Base-by-base conservation (phyloP, 306 rosid genomes). In the Casuarina equisetifolia region DNA sequence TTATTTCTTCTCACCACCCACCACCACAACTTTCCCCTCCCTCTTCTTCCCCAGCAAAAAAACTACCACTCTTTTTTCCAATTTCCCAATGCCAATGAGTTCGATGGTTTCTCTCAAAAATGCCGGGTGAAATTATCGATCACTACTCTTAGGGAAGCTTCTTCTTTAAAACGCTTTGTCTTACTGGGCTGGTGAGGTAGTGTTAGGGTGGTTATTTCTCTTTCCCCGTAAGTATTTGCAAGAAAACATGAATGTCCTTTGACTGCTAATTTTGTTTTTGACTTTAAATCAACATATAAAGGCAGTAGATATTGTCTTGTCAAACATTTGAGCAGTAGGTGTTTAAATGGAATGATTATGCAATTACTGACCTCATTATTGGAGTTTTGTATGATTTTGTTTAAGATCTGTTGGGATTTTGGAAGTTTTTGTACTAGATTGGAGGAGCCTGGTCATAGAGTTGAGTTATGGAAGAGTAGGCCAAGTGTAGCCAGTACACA, bases 81-180 rank as follows among this genome's bases (percentile, higher is more conserved):
- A 44, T 3, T n/a, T 72, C 2, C 39, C 42, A 66, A 71, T 39
- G 64, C 43, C 73, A 6, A 50, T 70, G 76, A 86, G 83, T 80
- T 83, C 82, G 70, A 40, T 39, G 25, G 39, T 39, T 9, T 40
- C 9, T 4, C 16, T 25, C 63, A 6, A 40, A 6, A 40, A 6
- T 7, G 7, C 51, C 2, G 42, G 35, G 5, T 32, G 12, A 35
- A 32, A 32, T 61, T 61, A 61, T 4, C 12, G 42, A 61, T 61
- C 17, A 67, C n/a, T 9, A 44, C 17, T 6, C 13, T 10, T 7
- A 3, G 50, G 51, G n/a, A 42, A 17, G 48, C 20, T 49, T 12
- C 17, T 46, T 69, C 9, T 25, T 44, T 50, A 40, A 58, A 70
- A 11, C 4, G n/a, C 19, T 70, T 66, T 66, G 70, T 38, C 25